Conservation (phyloP, 768 basidiomycete genomes). For the Suillus sp. region DNA sequence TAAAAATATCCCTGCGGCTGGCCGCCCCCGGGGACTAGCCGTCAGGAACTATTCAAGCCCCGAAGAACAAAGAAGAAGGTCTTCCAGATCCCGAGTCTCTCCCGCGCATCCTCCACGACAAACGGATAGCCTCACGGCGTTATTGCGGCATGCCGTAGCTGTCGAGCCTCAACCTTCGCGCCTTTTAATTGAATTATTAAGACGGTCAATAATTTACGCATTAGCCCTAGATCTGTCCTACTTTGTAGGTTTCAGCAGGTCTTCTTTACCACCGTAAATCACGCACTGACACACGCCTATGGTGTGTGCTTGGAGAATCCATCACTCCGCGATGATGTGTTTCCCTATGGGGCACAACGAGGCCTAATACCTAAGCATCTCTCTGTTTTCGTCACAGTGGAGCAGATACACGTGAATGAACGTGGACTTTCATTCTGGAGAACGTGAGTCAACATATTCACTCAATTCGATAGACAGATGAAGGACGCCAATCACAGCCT, state of each 20-base stretch:
- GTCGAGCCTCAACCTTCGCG: conserved; percentile 9
- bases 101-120: conserved; percentile 11
- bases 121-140: conserved; percentile 9
- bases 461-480: conserved; percentile 1
- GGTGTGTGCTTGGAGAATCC: conserved; percentile 10
- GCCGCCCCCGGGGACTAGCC: background rate
- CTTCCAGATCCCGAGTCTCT: conserved; percentile 8
- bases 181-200: conserved; percentile 8
- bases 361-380: background rate
- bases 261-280: conserved; percentile 11
- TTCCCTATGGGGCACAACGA: conserved; percentile 9
- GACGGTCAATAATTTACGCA: conserved; percentile 5
- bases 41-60: background rate
- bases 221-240: conserved; percentile 5
- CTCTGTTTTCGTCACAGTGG: background rate
- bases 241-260: background rate
- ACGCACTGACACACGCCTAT: conserved; percentile 8
- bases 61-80: conserved; percentile 5
- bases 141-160: conserved; percentile 10
- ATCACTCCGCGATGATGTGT: conserved; percentile 9
- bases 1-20: conserved; percentile 12
- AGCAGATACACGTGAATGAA: conserved; percentile 6
- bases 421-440: conserved; percentile 6
- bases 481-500: conserved; percentile 4
- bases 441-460: conserved; percentile 1